Conservation (phyloP, 2,329 filamentous ascomycete species). For the Epichloe coenophiala region DNA sequence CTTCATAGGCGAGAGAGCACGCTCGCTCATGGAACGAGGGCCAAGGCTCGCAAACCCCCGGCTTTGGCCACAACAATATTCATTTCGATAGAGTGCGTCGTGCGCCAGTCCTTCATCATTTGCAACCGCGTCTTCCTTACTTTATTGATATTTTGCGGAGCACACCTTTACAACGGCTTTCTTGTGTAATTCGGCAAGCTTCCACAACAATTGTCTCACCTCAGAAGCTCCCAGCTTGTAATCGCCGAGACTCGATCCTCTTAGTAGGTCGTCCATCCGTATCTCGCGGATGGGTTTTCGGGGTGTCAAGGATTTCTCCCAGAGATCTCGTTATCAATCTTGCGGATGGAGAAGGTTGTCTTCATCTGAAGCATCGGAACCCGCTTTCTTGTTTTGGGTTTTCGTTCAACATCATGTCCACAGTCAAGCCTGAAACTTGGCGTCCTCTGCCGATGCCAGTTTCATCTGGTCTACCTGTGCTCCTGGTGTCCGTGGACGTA, state of each 20-base stretch:
- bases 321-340: neutral
- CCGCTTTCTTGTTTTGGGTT: neutral
- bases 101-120: neutral
- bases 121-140: neutral
- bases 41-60: no score
- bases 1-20: neutral
- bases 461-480: constrained; percentile 35
- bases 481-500: constrained; percentile 50
- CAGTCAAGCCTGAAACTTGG: constrained; percentile 23
- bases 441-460: constrained; percentile 20
- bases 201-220: neutral
- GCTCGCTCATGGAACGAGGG: neutral
- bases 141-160: neutral
- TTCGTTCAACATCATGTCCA: constrained; percentile 14
- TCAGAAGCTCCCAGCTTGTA: constrained; percentile 4
- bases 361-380: neutral
- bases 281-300: neutral
- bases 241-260: constrained; percentile 8
- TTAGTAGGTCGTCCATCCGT: neutral
- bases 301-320: neutral
- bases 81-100: neutral
- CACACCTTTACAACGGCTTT: constrained; percentile 3
- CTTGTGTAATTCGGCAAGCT: constrained; percentile 1
- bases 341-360: neutral
- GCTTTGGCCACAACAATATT: neutral